phyloP scores from a whole-genome alignment of 805 yeast genomes.

The Candida vaughaniae region DNA sequence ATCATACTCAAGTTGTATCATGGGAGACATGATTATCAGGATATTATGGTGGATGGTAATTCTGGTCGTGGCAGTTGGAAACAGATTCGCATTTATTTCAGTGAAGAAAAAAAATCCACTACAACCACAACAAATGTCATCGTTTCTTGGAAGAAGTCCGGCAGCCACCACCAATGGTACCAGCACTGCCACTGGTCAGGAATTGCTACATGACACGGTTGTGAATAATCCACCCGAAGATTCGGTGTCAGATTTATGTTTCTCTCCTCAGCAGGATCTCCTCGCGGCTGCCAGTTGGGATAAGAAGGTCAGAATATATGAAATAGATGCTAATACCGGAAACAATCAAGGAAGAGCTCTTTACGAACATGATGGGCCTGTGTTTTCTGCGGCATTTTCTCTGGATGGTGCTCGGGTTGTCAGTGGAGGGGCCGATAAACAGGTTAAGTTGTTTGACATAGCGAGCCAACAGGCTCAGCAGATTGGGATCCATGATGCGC shows the following conservation, averaged over 20 bases:
- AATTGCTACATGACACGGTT: conserved; percentile 66
- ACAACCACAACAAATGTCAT: conserved; percentile 17
- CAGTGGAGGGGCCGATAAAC: conserved; percentile 85
- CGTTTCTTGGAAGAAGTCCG: conserved; percentile 31
- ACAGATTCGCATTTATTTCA: too few relatives aligned
- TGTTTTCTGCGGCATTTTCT: conserved; percentile 78
- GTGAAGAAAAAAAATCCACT: too few relatives aligned
- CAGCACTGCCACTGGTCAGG: conserved; percentile 41
- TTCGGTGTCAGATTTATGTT: conserved; percentile 76
- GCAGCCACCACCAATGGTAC: conserved; percentile 12
- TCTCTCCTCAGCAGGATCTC: conserved; percentile 83
- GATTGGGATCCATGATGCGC: conserved; percentile 80
- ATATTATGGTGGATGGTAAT: too few relatives aligned
- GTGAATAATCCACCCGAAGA: conserved; percentile 88
- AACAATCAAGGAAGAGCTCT: conserved; percentile 84
- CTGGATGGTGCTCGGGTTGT: conserved; percentile 83
- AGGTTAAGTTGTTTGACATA: conserved; percentile 78
- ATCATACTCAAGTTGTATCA: too few relatives aligned
- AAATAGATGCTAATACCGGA: conserved; percentile 69
- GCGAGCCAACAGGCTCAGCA: conserved; percentile 79
- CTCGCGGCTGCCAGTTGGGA: conserved; percentile 92
- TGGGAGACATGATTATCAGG: too few relatives aligned
- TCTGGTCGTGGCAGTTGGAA: too few relatives aligned
- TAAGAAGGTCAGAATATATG: conserved; percentile 89
- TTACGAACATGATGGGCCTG: conserved; percentile 89